Conservation (phyloP, 2,329 filamentous ascomycete species). For the Penicillium sp. region DNA sequence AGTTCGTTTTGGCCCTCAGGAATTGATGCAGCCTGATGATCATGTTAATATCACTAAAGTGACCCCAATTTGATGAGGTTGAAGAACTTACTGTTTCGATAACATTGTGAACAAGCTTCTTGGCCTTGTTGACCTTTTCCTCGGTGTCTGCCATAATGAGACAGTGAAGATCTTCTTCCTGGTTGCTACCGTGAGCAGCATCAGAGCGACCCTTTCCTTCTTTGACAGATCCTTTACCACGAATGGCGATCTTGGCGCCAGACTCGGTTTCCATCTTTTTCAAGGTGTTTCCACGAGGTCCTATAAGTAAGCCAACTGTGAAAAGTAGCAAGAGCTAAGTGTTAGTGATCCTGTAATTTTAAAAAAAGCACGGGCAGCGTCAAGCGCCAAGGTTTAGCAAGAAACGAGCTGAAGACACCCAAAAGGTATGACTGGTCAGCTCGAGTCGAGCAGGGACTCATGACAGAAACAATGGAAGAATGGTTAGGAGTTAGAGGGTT, state of each 20-base stretch:
- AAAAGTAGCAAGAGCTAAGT: conserved; percentile 70
- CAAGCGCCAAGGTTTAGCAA: conserved; percentile 43
- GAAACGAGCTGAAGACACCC: conserved; percentile 42
- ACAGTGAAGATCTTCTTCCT: conserved; percentile 98
- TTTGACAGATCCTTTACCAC: conserved; percentile 98
- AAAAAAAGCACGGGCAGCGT: conserved; percentile 33
- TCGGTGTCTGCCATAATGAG: conserved; percentile 99
- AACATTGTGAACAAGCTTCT: conserved; percentile 96
- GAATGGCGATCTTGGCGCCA: conserved; percentile 96
- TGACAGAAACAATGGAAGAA: conserved; percentile 44
- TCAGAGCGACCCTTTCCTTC: conserved; percentile 99
- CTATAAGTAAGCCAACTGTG: conserved; percentile 99
- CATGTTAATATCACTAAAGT: conserved; percentile 30
- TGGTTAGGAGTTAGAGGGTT: conserved; percentile 88
- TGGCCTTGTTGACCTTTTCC: conserved; percentile 99
- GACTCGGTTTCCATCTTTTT: conserved; percentile 99
- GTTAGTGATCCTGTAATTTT: conserved; percentile 69
- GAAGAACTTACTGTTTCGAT: conserved; percentile 84
- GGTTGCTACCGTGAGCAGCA: conserved; percentile 98
- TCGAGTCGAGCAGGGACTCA: conserved; percentile 46
- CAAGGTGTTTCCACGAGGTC: conserved; percentile 97
- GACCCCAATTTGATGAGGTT: background rate
- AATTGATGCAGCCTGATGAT: conserved; percentile 82
- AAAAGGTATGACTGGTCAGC: conserved; percentile 36
- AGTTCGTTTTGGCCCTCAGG: conserved; percentile 98